Base-by-base conservation (phyloP, 768 basidiomycete genomes). In the Artomyces pyxidatus region DNA sequence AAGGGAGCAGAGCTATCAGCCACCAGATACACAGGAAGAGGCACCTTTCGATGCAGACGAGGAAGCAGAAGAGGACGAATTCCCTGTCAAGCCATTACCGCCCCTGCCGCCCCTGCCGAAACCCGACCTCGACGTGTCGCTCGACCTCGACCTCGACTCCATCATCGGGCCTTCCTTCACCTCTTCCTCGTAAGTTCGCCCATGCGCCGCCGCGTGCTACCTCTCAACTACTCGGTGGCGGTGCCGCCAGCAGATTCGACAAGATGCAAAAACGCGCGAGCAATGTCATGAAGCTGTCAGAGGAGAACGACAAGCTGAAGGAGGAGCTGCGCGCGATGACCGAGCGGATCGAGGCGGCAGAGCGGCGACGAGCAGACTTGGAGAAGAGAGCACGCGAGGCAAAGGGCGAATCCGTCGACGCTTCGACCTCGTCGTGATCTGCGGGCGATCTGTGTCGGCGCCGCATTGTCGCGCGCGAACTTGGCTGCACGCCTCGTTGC, bases 231-330 rank as follows among this genome's bases (percentile, higher is more conserved):
- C 43, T 28, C 19, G 43, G 43, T 44, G 29, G 30, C 45, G 21
- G 37, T 17, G 25, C 25, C 35, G 37, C 32, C 35, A 14, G 22
- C 45, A 46, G 45, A 26, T 46, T 29, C 22, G 45, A 46, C 12
- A 46, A 46, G 35, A 26, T 46, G 19, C 70, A 85, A 61, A 88
- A 88, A 66, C 80, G 87, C 53, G 81, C 79, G 37, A 85, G 82
- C 58, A 88, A 84, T 64, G 83, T 89, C 50, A 63, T 85, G 60
- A 86, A 83, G 60, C 71, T 90, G 29, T 73, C 83, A 19, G 73
- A 84, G 68, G 87, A 90, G 71, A 84, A 88, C 63, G 83, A 85
- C 63, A 84, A 81, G 64, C 69, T 90, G 52, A 81, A 83, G 65
- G 81, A 75, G 43, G 80, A 88, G 65, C 74, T 90, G 59, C 79